Evolutionary conservation across 1,284 basidiomycete species (phyloP).

Genomic region (Calocybe gambosa): DNA sequence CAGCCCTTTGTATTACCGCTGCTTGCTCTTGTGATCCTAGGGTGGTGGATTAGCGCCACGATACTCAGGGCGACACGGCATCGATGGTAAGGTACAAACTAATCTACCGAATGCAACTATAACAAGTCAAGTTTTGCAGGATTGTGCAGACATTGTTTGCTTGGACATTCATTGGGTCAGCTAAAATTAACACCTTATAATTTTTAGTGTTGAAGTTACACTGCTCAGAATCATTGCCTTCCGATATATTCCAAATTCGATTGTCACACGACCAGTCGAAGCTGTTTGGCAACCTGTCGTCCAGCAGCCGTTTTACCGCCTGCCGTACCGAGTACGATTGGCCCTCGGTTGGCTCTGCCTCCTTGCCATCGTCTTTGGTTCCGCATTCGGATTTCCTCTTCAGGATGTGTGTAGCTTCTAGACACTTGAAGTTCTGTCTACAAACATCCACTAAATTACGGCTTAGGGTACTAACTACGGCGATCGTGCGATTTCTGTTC

Average conservation of each 20-base stretch:
- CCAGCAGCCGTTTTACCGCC: constrained; percentile 60
- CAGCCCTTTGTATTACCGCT: constrained; percentile 44
- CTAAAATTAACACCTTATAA: not conserved
- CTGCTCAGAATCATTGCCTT: constrained; percentile 65
- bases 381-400: constrained; percentile 73
- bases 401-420: constrained; percentile 36
- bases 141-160: constrained; percentile 75
- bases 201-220: not conserved
- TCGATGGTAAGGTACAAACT: constrained; percentile 48
- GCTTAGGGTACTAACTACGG: constrained; percentile 59
- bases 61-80: constrained; percentile 62
- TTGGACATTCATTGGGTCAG: constrained; percentile 69
- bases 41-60: constrained; percentile 78
- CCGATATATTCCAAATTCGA: constrained; percentile 68
- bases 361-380: constrained; percentile 71
- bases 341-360: constrained; percentile 69
- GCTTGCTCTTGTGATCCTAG: constrained; percentile 58
- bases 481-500: constrained; percentile 76
- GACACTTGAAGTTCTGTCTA: not conserved
- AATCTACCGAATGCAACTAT: constrained; percentile 1
- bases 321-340: constrained; percentile 54
- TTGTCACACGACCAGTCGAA: constrained; percentile 59
- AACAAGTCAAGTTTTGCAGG: constrained; percentile 31
- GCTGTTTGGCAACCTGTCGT: constrained; percentile 62
- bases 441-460: constrained; percentile 6